Evolutionary conservation across 768 basidiomycete genomes (phyloP).

Genomic region (Boletus subcaerulescens): DNA sequence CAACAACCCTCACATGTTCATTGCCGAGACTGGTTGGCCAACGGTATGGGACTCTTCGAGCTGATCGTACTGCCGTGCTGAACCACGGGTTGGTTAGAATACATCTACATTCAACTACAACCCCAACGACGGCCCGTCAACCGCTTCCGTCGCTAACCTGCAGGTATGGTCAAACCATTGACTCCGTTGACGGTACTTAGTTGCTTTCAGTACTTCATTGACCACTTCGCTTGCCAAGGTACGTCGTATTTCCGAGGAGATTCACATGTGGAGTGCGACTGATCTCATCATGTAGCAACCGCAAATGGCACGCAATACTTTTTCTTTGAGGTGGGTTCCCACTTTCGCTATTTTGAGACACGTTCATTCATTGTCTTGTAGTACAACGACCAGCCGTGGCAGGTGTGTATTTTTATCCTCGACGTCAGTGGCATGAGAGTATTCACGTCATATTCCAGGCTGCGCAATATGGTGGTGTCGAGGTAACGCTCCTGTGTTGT

Average conservation of each 20-base stretch:
- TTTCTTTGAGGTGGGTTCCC: conserved; percentile 67
- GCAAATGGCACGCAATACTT: conserved; percentile 80
- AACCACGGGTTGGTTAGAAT: conserved; percentile 35
- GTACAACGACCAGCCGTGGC: conserved; percentile 81
- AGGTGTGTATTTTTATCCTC: conserved; percentile 40
- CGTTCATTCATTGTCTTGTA: conserved; percentile 24
- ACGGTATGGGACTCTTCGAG: conserved; percentile 43
- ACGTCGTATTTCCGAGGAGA: background rate
- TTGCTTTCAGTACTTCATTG: conserved; percentile 63
- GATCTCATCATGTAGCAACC: conserved; percentile 50
- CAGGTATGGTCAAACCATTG: conserved; percentile 37
- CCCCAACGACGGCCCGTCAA: conserved; percentile 64
- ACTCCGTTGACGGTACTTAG: conserved; percentile 4
- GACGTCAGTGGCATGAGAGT: conserved; percentile 1
- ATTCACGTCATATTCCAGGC: conserved; percentile 38
- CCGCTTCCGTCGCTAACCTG: conserved; percentile 57
- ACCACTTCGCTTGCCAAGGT: conserved; percentile 75
- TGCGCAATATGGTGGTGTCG: conserved; percentile 74
- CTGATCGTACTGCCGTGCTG: background rate
- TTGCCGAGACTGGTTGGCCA: conserved; percentile 94
- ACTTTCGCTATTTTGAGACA: background rate
- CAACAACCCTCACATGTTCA: conserved; percentile 80
- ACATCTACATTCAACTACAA: conserved; percentile 55
- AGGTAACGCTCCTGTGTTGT: conserved; percentile 32
- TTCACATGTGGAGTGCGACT: conserved; percentile 1